Evolutionary conservation across 805 yeast genomes (phyloP), one percentile per base, ranked within the genome.

Genomic region (Sugiyamaella smithiae): DNA sequence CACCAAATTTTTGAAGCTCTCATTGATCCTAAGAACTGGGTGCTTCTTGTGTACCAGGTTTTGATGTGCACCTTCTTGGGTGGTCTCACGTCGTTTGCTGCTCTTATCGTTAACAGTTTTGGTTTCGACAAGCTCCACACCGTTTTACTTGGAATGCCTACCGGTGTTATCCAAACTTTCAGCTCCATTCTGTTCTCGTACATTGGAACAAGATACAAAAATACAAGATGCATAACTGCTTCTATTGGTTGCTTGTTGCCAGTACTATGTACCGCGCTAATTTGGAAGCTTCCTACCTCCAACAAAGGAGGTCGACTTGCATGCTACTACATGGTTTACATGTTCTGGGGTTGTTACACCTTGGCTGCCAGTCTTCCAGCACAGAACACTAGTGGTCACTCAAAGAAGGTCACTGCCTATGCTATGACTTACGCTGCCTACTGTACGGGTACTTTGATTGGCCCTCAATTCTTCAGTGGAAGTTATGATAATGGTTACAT

Each of bases 401-500:
- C 82, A 11, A 78, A 77, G 65, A 76, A 75, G 58, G 64, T 68
- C 44, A 67, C 75, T 1, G 73, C 66, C 3, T 78, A 80, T 46
- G 79, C 81, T 8, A 62, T 80, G 35, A 77, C 73, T 41, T 70
- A 82, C 64, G 73, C 82, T 48, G 82, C 78, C 4, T 82, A 81
- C 59, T 77, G 84, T 35, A 73, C 78, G 32, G 82, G 84, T 16
- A 78, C 80, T 59, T 68, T 82, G 40, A 74, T 81, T 48, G 89
- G 88, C 2, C 85, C 89, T 3, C 86, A 82, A 62, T 71, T 82
- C 22, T 83, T 82, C 40, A 22, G 37, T 11, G 26, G 26, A 14
- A 33, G 38, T 16, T 43, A 22, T 32, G 48, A 38, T 23, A 43
- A 38, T 8, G 48, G 48, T 3, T 48, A 45, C 45, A 43, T 43